phyloP scores from a whole-genome alignment of 179 eudicot species.

The Camellia oleifera region DNA sequence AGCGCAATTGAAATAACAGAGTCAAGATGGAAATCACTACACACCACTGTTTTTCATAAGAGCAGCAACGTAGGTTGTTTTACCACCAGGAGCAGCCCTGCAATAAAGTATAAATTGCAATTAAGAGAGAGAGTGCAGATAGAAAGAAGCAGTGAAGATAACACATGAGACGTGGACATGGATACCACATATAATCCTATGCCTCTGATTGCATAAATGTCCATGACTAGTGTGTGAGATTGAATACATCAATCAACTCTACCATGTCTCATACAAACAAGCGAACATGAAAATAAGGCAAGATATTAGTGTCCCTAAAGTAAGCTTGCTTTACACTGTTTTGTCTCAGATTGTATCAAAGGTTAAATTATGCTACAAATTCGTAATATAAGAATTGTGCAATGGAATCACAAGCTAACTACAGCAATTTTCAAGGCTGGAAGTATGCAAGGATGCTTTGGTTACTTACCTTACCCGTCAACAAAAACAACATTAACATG shows the following conservation, averaged over 20 bases:
- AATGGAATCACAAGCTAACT: background rate
- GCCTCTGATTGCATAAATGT: too few relatives aligned
- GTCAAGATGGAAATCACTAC: slow-evolving; percentile 1
- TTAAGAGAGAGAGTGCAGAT: slow-evolving; percentile 3
- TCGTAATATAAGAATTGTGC: too few relatives aligned
- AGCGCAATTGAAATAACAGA: background rate
- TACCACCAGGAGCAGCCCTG: slow-evolving; percentile 99
- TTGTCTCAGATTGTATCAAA: too few relatives aligned
- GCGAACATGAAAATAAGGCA: too few relatives aligned
- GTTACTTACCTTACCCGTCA: background rate
- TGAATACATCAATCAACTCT: too few relatives aligned
- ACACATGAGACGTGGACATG: background rate
- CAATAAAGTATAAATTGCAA: slow-evolving; percentile 20
- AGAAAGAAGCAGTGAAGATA: background rate
- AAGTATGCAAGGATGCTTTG: background rate
- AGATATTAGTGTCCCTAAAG: too few relatives aligned
- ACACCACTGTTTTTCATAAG: slow-evolving; percentile 95
- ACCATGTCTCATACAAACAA: too few relatives aligned
- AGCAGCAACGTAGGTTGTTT: slow-evolving; percentile 85
- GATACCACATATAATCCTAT: too few relatives aligned
- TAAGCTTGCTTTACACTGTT: too few relatives aligned
- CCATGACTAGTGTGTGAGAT: too few relatives aligned
- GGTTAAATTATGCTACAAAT: too few relatives aligned
- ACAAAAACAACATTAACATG: background rate
- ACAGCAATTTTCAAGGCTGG: background rate